Percentiles rank a stretch among this genome's conserved stretches.
Evolutionary conservation across 23 red algal genomes (phyloP).

Genomic region (Porphyridium purpureum): DNA sequence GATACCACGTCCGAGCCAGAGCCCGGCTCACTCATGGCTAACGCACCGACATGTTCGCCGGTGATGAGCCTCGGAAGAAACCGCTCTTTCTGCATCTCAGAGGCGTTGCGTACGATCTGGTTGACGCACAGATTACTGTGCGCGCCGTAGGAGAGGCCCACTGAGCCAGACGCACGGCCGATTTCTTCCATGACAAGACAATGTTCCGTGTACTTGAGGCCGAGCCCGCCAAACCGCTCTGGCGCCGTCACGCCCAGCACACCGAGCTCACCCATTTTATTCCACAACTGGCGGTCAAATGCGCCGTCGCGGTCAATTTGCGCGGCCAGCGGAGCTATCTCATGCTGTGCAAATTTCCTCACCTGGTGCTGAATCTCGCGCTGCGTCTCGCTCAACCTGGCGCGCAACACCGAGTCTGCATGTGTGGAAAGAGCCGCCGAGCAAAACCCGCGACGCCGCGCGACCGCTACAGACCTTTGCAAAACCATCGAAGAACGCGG

Average conservation of each 20-base stretch:
- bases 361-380: no score
- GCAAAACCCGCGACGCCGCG: no score
- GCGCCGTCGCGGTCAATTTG: background rate
- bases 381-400: no score
- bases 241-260: constrained; percentile 31
- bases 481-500: no score
- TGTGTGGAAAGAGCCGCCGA: no score
- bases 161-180: constrained; percentile 10
- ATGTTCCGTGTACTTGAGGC: constrained; percentile 26
- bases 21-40: constrained; percentile 48
- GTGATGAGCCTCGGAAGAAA: constrained; percentile 9
- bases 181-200: constrained; percentile 44
- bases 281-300: background rate
- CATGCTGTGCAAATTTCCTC: background rate
- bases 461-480: no score
- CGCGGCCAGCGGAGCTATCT: background rate
- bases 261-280: constrained; percentile 16
- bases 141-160: constrained; percentile 34
- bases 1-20: constrained; percentile 36
- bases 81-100: constrained; percentile 10
- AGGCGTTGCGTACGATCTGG: constrained; percentile 23
- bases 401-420: no score
- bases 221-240: constrained; percentile 14
- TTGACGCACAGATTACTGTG: constrained; percentile 37
- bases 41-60: constrained; percentile 27